Base-by-base conservation (phyloP, 768 basidiomycete species). In the Nidularia sp. region DNA sequence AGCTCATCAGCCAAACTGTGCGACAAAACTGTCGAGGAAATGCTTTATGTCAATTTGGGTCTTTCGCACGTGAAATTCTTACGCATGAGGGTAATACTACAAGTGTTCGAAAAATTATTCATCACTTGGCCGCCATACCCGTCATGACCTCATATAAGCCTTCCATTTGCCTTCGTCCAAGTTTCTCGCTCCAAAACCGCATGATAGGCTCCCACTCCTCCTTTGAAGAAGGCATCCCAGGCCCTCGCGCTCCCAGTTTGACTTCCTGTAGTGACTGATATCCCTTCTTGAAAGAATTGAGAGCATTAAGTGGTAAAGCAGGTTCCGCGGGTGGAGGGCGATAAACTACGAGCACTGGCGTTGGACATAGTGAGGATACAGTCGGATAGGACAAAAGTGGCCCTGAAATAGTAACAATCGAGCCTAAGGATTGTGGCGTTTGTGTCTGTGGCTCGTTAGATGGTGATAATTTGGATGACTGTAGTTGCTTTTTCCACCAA, bases 201-300 rank as follows among this genome's bases (percentile, higher is more conserved):
- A 96, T 93, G 45, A 94, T 78, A 1, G 84, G 83, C 60, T 83
- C 79, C 91, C 90, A 94, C 60, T 93, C 90, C 8, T 83, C 81
- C 58, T 71, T 79, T 31, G 84, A 85, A 3, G 77, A 69, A 6
- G 88, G 90, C 92, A 96, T 96, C 12, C 84, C 88, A 13, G 58
- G 66, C 1, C 64, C 62, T 58, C 73, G 70, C 1, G 70, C 73
- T 3, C 52, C 60, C 50, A 79, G 71, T 51, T 72, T 73, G 6
- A 80, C 73, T 56, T 89, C 85, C 34, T 60, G 64, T 2, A 84
- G 70, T 22, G 52, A 57, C 29, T 56, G 57, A 57, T 80, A 94
- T 0, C 79, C 90, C 57, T 84, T 89, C 54, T 71, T 79, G 57
- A 87, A 79, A 2, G 80, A 75, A 5, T 67, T 59, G 33, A 86